Base-by-base conservation (phyloP, 1,284 basidiomycete species). In the Fomes fomentarius region DNA sequence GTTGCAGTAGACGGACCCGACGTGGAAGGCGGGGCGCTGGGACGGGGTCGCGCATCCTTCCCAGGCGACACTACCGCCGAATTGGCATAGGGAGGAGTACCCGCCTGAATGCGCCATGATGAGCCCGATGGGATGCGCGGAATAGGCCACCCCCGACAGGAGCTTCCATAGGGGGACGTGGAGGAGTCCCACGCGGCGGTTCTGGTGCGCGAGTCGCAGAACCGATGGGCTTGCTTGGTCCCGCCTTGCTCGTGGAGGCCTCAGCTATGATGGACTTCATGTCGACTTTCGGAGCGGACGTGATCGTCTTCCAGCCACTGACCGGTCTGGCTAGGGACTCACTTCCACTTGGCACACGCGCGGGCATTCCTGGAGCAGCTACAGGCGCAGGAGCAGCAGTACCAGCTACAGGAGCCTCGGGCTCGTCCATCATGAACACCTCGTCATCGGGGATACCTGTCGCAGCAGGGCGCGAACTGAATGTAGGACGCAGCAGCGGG, bases 231-330 rank as follows among this genome's bases (percentile, higher is more conserved):
- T 10, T 38, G 5, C 22, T 24, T 2, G 33, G 21, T 3, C 17
- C 30, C 11, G n/a, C 39, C 54, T 69, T 70, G 25, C 64, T 63
- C 24, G 54, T 72, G 38, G 83, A 82, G 1, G 85, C 83, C 68
- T 94, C 91, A 0, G 90, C 92, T 84, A 97, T 94, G 57, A 98
- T 87, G 19, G 83, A 76, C 62, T 91, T 87, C 77, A 97, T 85
- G 66, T 96, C 93, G 9, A 87, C 81, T 25, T 89, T 93, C 47
- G 69, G 72, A 63, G 66, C 60, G 14, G 63, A 51, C 0, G 74
- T 70, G 37, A 69, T 69, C 3, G 73, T 72, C 61, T 76, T 80
- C 83, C 70, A 71, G 1, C 68, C 67, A 14, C 56, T 25, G 1
- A 44, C 34, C 17, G 49, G 48, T 39, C 57, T 63, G 59, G 38